Percentiles rank a stretch among this genome's conserved stretches.
phyloP scores from a whole-genome alignment of 2,329 filamentous ascomycete species.

The Plenodomus tracheiphilus region DNA sequence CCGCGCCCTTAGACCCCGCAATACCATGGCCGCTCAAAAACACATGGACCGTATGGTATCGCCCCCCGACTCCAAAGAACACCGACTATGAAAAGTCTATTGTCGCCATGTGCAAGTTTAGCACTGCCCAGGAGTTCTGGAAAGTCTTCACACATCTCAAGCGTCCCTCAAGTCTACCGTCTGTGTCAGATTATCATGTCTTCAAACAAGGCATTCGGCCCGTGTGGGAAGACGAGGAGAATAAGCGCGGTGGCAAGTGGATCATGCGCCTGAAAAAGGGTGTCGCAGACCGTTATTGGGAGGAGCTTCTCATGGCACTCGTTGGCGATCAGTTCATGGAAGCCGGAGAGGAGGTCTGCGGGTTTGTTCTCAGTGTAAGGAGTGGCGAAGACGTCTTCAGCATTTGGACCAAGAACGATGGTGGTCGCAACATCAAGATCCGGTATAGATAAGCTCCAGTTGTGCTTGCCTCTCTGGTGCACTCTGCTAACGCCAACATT shows the following conservation, averaged over 20 bases:
- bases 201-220: slow-evolving; percentile 96
- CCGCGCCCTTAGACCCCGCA: slow-evolving; percentile 43
- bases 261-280: slow-evolving; percentile 96
- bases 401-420: slow-evolving; percentile 95
- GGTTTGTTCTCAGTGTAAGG: slow-evolving; percentile 88
- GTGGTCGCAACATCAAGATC: slow-evolving; percentile 92
- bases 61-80: slow-evolving; percentile 94
- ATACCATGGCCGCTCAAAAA: slow-evolving; percentile 68
- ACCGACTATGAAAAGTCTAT: slow-evolving; percentile 98
- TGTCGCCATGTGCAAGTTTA: slow-evolving; percentile 79
- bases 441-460: slow-evolving; percentile 61
- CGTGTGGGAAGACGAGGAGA: slow-evolving; percentile 98
- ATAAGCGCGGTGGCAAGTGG: slow-evolving; percentile 96
- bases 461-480: background rate
- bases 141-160: slow-evolving; percentile 86
- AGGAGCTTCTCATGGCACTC: slow-evolving; percentile 86
- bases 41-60: slow-evolving; percentile 96
- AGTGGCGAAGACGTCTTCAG: slow-evolving; percentile 97
- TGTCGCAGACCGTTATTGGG: slow-evolving; percentile 95
- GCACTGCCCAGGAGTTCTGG: slow-evolving; percentile 89
- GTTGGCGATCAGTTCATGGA: slow-evolving; percentile 94
- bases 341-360: slow-evolving; percentile 90
- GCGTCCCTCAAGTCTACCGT: slow-evolving; percentile 81
- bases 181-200: slow-evolving; percentile 96
- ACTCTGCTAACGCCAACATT: slow-evolving; percentile 20